phyloP scores from a whole-genome alignment of 305 asterid species.

The Fraxinus sp. region DNA sequence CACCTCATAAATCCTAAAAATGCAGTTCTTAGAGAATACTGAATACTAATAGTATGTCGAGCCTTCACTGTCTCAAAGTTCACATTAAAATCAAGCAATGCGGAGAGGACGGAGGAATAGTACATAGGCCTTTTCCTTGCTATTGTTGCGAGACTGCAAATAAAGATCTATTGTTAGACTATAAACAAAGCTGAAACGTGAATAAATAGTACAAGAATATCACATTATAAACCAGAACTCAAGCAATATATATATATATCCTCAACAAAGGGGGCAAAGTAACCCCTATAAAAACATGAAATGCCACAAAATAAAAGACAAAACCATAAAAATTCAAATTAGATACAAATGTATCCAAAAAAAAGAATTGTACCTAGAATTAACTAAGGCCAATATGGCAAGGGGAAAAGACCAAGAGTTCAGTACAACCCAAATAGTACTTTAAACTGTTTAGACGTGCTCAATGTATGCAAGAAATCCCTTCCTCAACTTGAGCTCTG shows the following conservation, averaged over 20 bases:
- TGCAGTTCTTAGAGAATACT: constrained; percentile 87
- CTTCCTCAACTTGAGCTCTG: not conserved
- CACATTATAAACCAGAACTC: constrained; percentile 15
- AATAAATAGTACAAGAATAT: constrained; percentile 3
- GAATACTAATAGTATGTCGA: constrained; percentile 74
- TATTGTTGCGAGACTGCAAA: constrained; percentile 84
- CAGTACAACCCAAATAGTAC: not conserved
- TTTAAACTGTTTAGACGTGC: not conserved
- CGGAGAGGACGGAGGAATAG: constrained; percentile 60
- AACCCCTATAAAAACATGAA: not conserved
- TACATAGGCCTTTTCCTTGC: constrained; percentile 78
- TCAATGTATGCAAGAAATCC: not conserved
- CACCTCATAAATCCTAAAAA: constrained; percentile 92
- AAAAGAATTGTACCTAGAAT: constrained; percentile 1
- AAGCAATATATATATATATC: not conserved
- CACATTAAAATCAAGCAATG: constrained; percentile 71
- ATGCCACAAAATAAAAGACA: not conserved
- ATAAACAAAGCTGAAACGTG: constrained; percentile 13
- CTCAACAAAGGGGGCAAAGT: not conserved
- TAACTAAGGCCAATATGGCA: constrained; percentile 9
- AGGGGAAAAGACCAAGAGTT: not conserved
- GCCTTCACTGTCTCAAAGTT: constrained; percentile 59
- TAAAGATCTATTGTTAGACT: constrained; percentile 25
- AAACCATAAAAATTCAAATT: not conserved
- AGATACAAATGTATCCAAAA: constrained; percentile 13